Evolutionary conservation across 345 rosid genomes (phyloP).

Genomic region (Capsella bursapastoris): DNA sequence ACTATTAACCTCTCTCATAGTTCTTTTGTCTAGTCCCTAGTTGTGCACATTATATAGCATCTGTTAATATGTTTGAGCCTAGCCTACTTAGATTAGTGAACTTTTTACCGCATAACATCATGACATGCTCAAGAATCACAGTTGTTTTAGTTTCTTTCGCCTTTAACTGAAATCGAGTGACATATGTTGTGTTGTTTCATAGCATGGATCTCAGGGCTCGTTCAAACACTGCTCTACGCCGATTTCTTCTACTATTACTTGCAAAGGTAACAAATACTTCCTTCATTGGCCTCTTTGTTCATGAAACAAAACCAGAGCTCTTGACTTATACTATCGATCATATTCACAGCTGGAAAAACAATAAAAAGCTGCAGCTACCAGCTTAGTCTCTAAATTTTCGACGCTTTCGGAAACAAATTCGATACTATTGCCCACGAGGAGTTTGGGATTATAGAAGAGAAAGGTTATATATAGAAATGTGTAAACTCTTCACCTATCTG

Average conservation of each 20-base stretch:
- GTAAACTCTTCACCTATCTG: conserved; percentile 5
- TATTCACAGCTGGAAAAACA: conserved; percentile 82
- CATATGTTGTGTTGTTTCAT: conserved; percentile 34
- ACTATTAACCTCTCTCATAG: conserved; percentile 9
- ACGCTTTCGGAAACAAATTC: background rate
- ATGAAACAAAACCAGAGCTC: background rate
- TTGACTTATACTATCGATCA: background rate
- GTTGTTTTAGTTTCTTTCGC: background rate
- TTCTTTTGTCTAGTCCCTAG: background rate
- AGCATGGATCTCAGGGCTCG: conserved; percentile 86
- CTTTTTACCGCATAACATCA: background rate
- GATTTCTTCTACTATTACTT: conserved; percentile 87
- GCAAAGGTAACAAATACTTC: conserved; percentile 54
- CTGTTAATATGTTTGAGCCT: background rate
- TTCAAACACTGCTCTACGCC: conserved; percentile 72
- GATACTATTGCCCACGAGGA: background rate
- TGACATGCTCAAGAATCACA: background rate
- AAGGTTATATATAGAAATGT: conserved; percentile 18
- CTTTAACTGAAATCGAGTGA: background rate
- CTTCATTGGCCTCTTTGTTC: background rate
- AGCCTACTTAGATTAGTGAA: background rate
- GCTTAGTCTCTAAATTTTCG: conserved; percentile 51
- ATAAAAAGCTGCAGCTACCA: conserved; percentile 77
- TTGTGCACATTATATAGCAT: background rate
- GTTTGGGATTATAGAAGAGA: conserved; percentile 12